Evolutionary conservation across 768 basidiomycete species (phyloP), one percentile per base, ranked within the genome.

Genomic region (Dentipellis fragilis): DNA sequence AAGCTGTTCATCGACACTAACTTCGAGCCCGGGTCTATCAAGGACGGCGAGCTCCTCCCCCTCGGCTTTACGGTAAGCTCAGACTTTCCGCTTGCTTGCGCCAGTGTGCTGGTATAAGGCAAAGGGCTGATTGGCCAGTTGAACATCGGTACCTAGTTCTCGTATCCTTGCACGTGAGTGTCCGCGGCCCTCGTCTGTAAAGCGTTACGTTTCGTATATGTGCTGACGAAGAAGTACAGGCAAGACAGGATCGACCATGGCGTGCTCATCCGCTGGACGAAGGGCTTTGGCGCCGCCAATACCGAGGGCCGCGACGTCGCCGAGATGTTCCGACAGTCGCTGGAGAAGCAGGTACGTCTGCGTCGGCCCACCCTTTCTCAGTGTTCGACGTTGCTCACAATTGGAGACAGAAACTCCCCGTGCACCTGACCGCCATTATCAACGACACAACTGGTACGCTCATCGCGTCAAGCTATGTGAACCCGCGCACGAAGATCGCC

Each of bases 401-500:
- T 52, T 29, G 29, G 17, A 56, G 23, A 22, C 68, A 95, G 91
- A 73, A 87, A 55, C 80, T 96, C n/a, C 91, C 89, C 2, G 83
- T 93, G 45, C 74, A 80, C 56, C 72, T 98, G 34, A 86, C 85
- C 9, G 92, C 94, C 1, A 73, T 97, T 22, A 96, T 97, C 70
- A 97, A 97, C 67, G 96, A 99, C 71, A 98, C 96, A 0, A 99
- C 96, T 3, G 96, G 96, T 23, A 95, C 95, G 2, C 80, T 99
- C 23, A 93, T 99, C 63, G 96, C 96, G 10, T 96, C 94, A 1
- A 85, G 89, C 71, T 99, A 99, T 63, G 93, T 97, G 59, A 90
- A 90, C 67, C 87, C 92, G 0, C 74, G 67, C 63, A 94, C 95
- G 39, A 89, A 89, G 67, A 94, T 97, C 63, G 96, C 92, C 1